Conservation (phyloP, 106 monocot species). For the Allium sativum region DNA sequence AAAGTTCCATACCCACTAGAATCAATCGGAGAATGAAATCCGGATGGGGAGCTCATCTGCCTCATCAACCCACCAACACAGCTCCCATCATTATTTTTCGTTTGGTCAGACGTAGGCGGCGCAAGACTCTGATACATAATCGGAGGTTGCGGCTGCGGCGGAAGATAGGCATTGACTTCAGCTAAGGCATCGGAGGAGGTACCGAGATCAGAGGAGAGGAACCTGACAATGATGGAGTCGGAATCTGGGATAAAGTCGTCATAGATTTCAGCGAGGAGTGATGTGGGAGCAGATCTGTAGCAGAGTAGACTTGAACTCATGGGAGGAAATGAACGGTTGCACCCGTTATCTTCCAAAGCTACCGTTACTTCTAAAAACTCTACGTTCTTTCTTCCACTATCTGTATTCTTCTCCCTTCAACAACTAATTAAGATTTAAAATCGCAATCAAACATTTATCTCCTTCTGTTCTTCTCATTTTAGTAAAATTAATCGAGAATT, state of each 20-base stretch:
- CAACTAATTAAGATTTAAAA: too few species aligned
- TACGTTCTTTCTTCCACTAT: too few species aligned
- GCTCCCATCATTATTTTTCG: neutral
- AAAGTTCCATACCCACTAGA: conserved; percentile 13
- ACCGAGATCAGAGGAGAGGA: conserved; percentile 43
- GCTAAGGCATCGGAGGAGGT: neutral
- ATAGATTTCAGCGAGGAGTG: conserved; percentile 52
- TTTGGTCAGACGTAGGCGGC: neutral
- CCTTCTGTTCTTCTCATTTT: too few species aligned
- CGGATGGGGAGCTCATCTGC: conserved; percentile 21
- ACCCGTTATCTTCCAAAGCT: too few species aligned
- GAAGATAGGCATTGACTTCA: neutral
- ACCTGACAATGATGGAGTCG: conserved; percentile 50
- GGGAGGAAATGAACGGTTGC: conserved; percentile 47
- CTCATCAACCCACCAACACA: conserved; percentile 6
- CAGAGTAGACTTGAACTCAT: conserved; percentile 59
- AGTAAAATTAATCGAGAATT: too few species aligned
- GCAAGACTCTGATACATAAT: conserved; percentile 32
- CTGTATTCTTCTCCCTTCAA: too few species aligned
- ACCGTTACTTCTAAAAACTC: too few species aligned
- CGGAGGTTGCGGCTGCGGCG: conserved; percentile 4
- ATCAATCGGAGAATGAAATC: conserved; percentile 10
- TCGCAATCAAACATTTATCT: too few species aligned
- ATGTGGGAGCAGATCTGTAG: conserved; percentile 80
- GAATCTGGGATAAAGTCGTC: conserved; percentile 50